These are phyloP conservation scores for Solanum hybrid DNA, from an alignment of 305 asterid genomes.

Conservation along the genomic window DNA sequence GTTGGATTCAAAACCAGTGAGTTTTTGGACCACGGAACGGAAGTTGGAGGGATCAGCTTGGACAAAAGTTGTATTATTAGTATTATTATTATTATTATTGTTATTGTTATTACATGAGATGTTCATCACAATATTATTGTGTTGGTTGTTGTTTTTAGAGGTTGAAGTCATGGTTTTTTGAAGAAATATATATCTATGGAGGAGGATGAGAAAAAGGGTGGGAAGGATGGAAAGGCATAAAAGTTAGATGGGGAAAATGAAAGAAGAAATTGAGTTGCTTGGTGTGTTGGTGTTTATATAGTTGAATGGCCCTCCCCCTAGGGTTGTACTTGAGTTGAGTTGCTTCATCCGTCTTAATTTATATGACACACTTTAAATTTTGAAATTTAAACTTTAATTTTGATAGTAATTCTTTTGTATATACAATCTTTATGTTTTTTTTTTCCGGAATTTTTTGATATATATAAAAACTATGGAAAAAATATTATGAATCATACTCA, in stretches of 20 bases:
- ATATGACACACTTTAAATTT: not conserved
- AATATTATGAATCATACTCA: no score
- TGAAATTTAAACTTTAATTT: no score
- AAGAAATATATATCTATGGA: not conserved
- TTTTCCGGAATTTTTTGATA: no score
- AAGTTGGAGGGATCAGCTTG: constrained; percentile 73
- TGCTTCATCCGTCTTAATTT: not conserved
- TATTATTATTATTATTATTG: constrained; percentile 25
- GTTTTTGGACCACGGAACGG: constrained; percentile 65
- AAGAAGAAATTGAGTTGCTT: not conserved
- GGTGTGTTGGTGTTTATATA: not conserved
- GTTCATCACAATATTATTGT: not conserved
- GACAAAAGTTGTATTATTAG: constrained; percentile 44
- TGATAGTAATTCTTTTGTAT: not conserved
- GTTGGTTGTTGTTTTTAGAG: not conserved
- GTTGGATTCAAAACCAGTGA: constrained; percentile 30
- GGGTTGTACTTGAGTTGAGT: not conserved
- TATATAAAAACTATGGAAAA: no score
- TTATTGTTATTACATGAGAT: not conserved
- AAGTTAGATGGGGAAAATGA: not conserved
- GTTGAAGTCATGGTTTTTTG: not conserved
- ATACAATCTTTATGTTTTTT: no score
- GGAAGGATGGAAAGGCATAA: not conserved
- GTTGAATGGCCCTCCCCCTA: not conserved
- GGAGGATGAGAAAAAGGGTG: not conserved